Evolutionary conservation across 176 grass and related monocot genomes (phyloP), one percentile per base, ranked within the genome.

Genomic region (Thinopyrum elongatum): DNA sequence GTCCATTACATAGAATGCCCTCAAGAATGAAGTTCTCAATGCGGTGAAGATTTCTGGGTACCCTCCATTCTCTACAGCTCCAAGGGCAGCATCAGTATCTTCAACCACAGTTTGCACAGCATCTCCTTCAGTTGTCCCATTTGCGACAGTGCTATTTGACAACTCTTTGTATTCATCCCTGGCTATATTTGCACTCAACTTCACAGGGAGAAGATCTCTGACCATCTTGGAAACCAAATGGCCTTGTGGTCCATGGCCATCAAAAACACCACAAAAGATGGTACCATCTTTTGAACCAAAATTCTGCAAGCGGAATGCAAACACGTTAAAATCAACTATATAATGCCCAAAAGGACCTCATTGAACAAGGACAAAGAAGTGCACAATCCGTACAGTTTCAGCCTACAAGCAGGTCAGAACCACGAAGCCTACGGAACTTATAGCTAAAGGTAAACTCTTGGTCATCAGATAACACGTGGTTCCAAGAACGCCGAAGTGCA

Each of bases 181-280:
- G 82, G 81, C 79, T 80, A 93, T 82, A 88, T 89, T 77, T 60
- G 89, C 78, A 86, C 76, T 89, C 80, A 98, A 77, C 71, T 92
- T 90, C 10, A 89, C 28, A 62, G 95, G 93, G 49, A 98, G 95
- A 76, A 92, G 77, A 93, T 98, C 95, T 92, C 95, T 98, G 58
- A 98, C 95, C 90, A 89, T 95, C 85, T 87, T 95, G 33, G 95
- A 65, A 69, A 98, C 93, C 87, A 98, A 91, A 90, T 98, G 95
- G 19, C 95, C 95, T 80, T 92, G 82, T 73, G 93, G 93, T 59
- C 95, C 95, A 78, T 98, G 95, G 35, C 95, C 95, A 88, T 98
- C 95, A 87, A 98, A 98, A 83, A 98, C 89, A 76, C 95, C 95
- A 88, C 93, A 98, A 82, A 98, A 95, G 39, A 94, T 60, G 33